Percentiles rank a stretch among this genome's conserved stretches.
phyloP scores from a whole-genome alignment of 306 rosid genomes.

The Vigna hirtella region DNA sequence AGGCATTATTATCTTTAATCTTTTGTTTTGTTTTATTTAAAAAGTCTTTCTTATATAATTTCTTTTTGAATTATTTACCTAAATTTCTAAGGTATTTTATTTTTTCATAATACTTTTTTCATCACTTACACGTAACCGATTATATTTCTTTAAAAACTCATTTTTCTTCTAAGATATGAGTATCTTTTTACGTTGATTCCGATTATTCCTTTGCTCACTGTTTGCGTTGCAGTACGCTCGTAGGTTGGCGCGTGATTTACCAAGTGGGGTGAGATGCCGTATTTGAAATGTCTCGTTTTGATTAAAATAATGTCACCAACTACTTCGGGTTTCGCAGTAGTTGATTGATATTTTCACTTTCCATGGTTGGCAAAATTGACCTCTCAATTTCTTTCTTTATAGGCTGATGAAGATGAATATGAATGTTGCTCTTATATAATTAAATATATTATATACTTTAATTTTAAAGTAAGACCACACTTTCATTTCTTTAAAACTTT shows the following conservation, averaged over 20 bases:
- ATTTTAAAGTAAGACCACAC: neutral
- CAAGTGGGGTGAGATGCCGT: neutral
- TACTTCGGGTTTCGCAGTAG: neutral
- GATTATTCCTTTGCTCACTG: neutral
- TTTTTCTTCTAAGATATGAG: too few species aligned
- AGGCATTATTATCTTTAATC: too few species aligned
- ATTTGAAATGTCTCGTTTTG: neutral
- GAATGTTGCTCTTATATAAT: neutral
- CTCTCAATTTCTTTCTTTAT: neutral
- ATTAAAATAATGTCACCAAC: neutral
- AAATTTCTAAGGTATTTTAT: too few species aligned
- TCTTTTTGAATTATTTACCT: too few species aligned
- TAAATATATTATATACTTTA: neutral
- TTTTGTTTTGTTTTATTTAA: too few species aligned
- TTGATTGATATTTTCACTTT: slow-evolving; percentile 28
- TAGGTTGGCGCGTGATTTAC: neutral
- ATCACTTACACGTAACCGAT: too few species aligned
- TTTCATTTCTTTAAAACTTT: neutral
- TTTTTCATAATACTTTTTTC: too few species aligned
- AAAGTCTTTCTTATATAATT: too few species aligned
- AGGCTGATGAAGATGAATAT: neutral
- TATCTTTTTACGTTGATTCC: neutral
- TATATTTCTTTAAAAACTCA: too few species aligned
- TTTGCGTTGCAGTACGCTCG: neutral
- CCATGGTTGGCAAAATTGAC: slow-evolving; percentile 25